Base-by-base conservation (phyloP, 2,329 filamentous ascomycete genomes). In the Parasarocladium wereldwijsianum region DNA sequence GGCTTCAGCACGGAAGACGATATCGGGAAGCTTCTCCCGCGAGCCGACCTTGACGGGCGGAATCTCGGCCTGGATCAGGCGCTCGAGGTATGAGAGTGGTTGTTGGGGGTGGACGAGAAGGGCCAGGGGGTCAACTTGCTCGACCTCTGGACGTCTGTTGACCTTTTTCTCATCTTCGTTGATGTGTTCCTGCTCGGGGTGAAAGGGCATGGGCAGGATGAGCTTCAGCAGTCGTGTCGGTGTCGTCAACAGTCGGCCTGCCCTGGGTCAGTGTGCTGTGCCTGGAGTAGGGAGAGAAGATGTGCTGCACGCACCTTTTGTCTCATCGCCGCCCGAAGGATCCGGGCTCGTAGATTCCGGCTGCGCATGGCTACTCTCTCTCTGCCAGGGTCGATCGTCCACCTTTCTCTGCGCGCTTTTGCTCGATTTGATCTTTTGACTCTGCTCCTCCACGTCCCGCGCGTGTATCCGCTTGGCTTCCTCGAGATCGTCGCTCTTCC, bases 101-200 rank as follows among this genome's bases (percentile, higher is more conserved):
- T 94, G 86, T 37, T 92, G 82, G 0, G 86, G 85, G 42, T 93
- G 86, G 0, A 93, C 67, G 3, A 93, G 70, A 0, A 93, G 66
- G 1, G 85, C 85, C 9, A 93, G 62, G 0, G 85, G 84, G 41
- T 92, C 81, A n/a, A 87, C 72, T 0, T 33, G 38, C 12, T 45
- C 52, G 13, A 23, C 13, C 7, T 30, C 17, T 13, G 19, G 10
- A 12, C 28, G 28, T 3, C 51, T 40, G 12, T 44, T 43, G 12
- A 52, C 46, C 8, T 48, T 42, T 2, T 58, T 43, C 7, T 58
- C 48, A 11, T 60, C 52, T 29, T 57, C 52, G 17, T 62, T 57
- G 33, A 62, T 50, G 8, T 48, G 40, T 17, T 52, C 47, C 37
- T 55, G 53, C 5, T 54, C 45, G 16, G 52, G 48, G 12, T 53